Conservation (phyloP, 2,329 filamentous ascomycete genomes). For the Fusarium liriodendri region DNA sequence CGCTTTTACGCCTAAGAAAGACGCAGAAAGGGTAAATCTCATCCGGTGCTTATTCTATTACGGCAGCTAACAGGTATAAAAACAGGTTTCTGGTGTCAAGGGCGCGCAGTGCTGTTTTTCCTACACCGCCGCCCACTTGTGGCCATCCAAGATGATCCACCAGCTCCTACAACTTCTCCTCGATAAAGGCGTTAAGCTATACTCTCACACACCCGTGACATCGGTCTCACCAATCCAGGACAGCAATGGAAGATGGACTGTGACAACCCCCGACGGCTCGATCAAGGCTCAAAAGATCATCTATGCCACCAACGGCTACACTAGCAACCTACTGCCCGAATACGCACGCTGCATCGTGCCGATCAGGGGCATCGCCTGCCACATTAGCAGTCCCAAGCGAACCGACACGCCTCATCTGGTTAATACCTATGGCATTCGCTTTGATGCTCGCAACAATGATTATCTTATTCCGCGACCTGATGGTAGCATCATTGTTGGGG, state of each 20-base stretch:
- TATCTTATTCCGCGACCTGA: slow-evolving; percentile 58
- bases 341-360: slow-evolving; percentile 73
- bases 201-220: neutral
- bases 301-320: slow-evolving; percentile 76
- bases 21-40: slow-evolving; percentile 21
- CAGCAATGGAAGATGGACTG: neutral
- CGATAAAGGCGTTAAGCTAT: neutral
- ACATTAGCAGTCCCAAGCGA: slow-evolving; percentile 39
- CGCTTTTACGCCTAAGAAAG: neutral
- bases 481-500: slow-evolving; percentile 50
- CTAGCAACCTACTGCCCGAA: slow-evolving; percentile 67
- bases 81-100: neutral
- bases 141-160: neutral
- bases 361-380: slow-evolving; percentile 60
- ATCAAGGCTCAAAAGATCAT: slow-evolving; percentile 66
- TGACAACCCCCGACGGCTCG: slow-evolving; percentile 50
- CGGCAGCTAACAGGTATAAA: neutral
- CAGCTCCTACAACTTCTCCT: neutral
- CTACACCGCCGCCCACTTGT: neutral
- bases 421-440: slow-evolving; percentile 43
- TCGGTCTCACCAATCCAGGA: neutral
- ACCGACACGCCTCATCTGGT: slow-evolving; percentile 31
- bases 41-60: too few relatives aligned
- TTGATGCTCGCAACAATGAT: slow-evolving; percentile 33
- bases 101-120: neutral